phyloP scores from a whole-genome alignment of 176 grass and related monocot genomes.

The Oryza glaberrima region DNA sequence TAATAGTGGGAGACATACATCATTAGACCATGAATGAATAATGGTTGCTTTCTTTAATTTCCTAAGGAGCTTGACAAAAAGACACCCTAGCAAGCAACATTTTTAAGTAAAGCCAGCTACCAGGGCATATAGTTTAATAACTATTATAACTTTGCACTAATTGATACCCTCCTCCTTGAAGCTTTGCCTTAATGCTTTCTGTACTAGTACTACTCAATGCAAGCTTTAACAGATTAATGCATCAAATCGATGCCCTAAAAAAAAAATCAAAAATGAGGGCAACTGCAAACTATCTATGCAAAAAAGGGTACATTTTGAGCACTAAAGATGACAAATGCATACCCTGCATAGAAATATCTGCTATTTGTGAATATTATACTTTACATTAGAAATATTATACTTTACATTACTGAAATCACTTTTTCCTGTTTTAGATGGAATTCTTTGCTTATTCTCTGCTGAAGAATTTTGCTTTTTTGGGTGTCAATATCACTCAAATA shows the following conservation, averaged over 20 bases:
- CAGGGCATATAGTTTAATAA: slow-evolving; percentile 25
- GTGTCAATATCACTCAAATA: slow-evolving; percentile 15
- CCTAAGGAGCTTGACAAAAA: slow-evolving; percentile 46
- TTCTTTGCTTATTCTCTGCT: background rate
- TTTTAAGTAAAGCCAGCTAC: slow-evolving; percentile 60
- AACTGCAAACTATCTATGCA: background rate
- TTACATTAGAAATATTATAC: background rate
- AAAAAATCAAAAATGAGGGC: background rate
- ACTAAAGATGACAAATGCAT: background rate
- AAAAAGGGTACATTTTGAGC: background rate
- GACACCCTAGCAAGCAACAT: slow-evolving; percentile 50
- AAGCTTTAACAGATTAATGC: slow-evolving; percentile 28
- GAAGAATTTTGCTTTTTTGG: slow-evolving; percentile 13
- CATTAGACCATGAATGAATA: slow-evolving; percentile 53
- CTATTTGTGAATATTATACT: slow-evolving; percentile 1
- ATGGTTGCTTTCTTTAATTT: slow-evolving; percentile 47
- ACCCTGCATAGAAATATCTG: slow-evolving; percentile 8
- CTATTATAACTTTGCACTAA: slow-evolving; percentile 44
- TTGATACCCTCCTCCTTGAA: slow-evolving; percentile 37
- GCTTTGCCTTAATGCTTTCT: slow-evolving; percentile 24
- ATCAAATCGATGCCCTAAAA: slow-evolving; percentile 28
- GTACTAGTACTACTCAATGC: slow-evolving; percentile 27
- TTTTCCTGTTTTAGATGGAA: slow-evolving; percentile 34
- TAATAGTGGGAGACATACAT: slow-evolving; percentile 65
- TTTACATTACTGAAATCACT: slow-evolving; percentile 13